Base-by-base conservation (phyloP, 305 asterid genomes). In the Fraxinus latifolia region DNA sequence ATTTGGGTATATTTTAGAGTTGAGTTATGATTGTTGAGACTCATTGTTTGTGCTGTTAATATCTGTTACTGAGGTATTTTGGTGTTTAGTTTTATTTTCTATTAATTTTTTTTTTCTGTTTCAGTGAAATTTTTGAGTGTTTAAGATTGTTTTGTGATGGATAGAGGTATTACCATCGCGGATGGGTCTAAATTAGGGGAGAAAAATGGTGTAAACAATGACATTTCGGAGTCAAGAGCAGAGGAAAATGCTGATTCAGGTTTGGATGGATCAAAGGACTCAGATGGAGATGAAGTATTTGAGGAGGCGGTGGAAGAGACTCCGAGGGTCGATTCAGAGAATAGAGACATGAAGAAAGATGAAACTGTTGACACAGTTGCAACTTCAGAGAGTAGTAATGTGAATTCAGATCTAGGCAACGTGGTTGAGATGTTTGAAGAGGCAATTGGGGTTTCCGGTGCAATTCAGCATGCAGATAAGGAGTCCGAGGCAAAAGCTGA, bases 131-230 rank as follows among this genome's bases (percentile, higher is more conserved):
- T 36, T 74, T 79, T 85, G 91, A 88, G 84, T 68, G 78, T 85
- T 70, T 83, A 85, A 78, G 87, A 78, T 70, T 86, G 23, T 78
- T 70, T 84, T 81, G 84, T 81, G 89, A 95, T 95, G 97, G 99
- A 94, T 87, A 91, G 88, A 79, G 93, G 87, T 86, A 84, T 79
- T 82, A 89, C 82, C 84, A 75, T 81, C 86, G 85, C 76, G 21
- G 87, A 79, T 74, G 93, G 82, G 82, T 84, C 84, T 79, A 88
- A 74, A 82, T 53, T 85, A 79, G 91, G 83, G 80, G 91, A 86
- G 86, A 80, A 77, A 80, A 81, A 83, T 37, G 87, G 84, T 67
- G 86, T 62, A 32, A 78, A 83, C 39, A 78, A 58, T 83, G 90
- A 80, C 75, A 82, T 77, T 76, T 19, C 76, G 34, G 90, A 82